These are phyloP conservation scores for Hymenoscyphus linearis DNA, from an alignment of 2,329 filamentous ascomycete genomes.

Conservation along the genomic window DNA sequence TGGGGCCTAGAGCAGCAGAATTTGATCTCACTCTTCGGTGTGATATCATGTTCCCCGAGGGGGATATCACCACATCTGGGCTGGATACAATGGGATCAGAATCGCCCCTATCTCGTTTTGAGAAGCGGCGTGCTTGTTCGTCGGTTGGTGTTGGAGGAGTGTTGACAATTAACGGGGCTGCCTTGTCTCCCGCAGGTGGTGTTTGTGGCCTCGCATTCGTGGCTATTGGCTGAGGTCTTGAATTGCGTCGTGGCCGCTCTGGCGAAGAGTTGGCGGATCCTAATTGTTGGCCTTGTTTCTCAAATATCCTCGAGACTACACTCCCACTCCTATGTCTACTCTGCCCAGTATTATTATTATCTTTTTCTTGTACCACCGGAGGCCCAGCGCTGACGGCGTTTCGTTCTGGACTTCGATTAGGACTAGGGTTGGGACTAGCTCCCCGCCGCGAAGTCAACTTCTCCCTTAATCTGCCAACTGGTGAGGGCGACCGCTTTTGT, in stretches of 20 bases:
- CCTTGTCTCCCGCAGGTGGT: constrained; percentile 26
- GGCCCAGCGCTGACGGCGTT: constrained; percentile 21
- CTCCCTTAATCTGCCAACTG: constrained; percentile 65
- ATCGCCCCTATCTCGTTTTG: constrained; percentile 20
- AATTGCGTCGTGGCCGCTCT: constrained; percentile 25
- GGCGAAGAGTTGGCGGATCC: constrained; percentile 22
- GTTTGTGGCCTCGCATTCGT: constrained; percentile 27
- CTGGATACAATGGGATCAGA: constrained; percentile 27
- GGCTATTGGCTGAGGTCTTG: constrained; percentile 22
- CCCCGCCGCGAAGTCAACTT: constrained; percentile 52
- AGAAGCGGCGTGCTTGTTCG: constrained; percentile 27
- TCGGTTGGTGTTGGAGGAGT: constrained; percentile 62
- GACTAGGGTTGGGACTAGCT: constrained; percentile 40
- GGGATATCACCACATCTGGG: constrained; percentile 53
- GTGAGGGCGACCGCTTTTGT: constrained; percentile 59
- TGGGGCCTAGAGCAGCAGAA: constrained; percentile 52
- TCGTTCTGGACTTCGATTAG: constrained; percentile 34
- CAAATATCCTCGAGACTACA: constrained; percentile 30
- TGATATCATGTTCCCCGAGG: constrained; percentile 66
- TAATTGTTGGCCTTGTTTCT: constrained; percentile 21
- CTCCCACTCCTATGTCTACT: constrained; percentile 23
- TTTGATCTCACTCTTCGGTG: constrained; percentile 60
- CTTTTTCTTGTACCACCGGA: constrained; percentile 9
- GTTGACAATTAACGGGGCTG: constrained; percentile 53
- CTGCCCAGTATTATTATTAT: constrained; percentile 19